Evolutionary conservation across 2,329 filamentous ascomycete genomes (phyloP), one percentile per base, ranked within the genome.

Genomic region (Salinomyces thailandicus): DNA sequence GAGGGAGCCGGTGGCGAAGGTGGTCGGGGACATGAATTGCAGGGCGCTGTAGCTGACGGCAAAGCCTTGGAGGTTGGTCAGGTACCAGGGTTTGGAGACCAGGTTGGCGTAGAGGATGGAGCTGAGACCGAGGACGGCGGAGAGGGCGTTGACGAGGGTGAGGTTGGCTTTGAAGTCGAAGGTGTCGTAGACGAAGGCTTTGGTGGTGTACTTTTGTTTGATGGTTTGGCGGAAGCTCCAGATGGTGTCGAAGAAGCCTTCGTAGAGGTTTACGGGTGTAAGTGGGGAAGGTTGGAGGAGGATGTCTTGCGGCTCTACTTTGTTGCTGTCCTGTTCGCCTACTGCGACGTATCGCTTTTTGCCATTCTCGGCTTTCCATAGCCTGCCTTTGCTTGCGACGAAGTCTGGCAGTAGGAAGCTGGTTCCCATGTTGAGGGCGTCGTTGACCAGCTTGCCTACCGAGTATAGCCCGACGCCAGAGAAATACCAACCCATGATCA

Each of bases 51-150:
- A 95, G 47, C 81, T 87, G 63, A 94, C 85, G 5, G 81, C 82
- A 48, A 89, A 85, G 0, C 85, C 87, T 51, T 95, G 73, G 22
- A 93, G 63, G 54, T 96, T 96, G 31, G 85, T 89, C 24, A 95
- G 61, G 49, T 75, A 84, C 62, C 79, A 80, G 19, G 73, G 71
- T 47, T 74, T 76, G 17, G 61, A 60, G 17, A 77, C 60, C 19
- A 77, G 65, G 33, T 73, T 70, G 51, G 84, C 79, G 60, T 86
- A 89, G 5, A 68, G 58, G 14, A 79, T 64, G 5, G 72, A 68
- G 12, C 64, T 57, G 7, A 79, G 51, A 1, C 76, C 71, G 33
- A 74, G 46, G 13, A 78, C 30, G 20, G 75, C 50, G 1, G 75
- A 74, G 14, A 79, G 48, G 19, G 79, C 59, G 32, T 72, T 71